Percentiles rank a stretch among this genome's conserved stretches.
phyloP scores from a whole-genome alignment of 2,329 filamentous ascomycete species.

The Aspergillus vadensis region DNA sequence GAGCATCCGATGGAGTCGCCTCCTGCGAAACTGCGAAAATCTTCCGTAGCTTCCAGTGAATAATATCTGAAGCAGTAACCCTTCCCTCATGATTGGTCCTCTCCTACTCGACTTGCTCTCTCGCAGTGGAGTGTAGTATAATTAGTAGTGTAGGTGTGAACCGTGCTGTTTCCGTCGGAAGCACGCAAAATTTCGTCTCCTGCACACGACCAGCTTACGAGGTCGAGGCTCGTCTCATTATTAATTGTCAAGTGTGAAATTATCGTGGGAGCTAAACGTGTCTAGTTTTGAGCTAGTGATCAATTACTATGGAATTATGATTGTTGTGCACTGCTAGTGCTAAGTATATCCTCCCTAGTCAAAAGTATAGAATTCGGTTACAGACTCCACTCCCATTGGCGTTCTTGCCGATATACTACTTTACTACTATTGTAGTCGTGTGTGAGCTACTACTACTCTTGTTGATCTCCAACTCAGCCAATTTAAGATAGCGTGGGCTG shows the following conservation, averaged over 20 bases:
- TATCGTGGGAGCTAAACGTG: background rate
- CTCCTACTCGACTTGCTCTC: background rate
- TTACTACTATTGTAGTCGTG: background rate
- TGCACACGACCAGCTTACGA: background rate
- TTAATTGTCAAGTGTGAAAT: slow-evolving; percentile 1
- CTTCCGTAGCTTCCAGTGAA: slow-evolving; percentile 1
- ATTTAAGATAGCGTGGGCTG: background rate
- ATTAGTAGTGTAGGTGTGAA: slow-evolving; percentile 2
- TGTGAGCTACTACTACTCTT: background rate
- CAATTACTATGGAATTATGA: background rate
- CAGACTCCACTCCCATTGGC: background rate
- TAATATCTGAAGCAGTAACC: background rate
- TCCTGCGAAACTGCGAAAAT: background rate
- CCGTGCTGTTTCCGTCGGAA: slow-evolving; percentile 8
- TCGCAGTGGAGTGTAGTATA: background rate
- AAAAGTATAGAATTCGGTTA: background rate
- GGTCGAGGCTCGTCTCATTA: slow-evolving; percentile 9
- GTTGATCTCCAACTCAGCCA: background rate
- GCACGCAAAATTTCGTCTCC: background rate
- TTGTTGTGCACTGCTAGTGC: background rate
- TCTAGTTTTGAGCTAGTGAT: background rate
- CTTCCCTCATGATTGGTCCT: background rate
- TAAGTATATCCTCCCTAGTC: background rate
- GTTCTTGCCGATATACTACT: slow-evolving; percentile 1
- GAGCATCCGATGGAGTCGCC: slow-evolving; percentile 19